These are phyloP conservation scores for Pisolithus tinctorius DNA, from an alignment of 768 basidiomycete species.

Conservation along the genomic window DNA sequence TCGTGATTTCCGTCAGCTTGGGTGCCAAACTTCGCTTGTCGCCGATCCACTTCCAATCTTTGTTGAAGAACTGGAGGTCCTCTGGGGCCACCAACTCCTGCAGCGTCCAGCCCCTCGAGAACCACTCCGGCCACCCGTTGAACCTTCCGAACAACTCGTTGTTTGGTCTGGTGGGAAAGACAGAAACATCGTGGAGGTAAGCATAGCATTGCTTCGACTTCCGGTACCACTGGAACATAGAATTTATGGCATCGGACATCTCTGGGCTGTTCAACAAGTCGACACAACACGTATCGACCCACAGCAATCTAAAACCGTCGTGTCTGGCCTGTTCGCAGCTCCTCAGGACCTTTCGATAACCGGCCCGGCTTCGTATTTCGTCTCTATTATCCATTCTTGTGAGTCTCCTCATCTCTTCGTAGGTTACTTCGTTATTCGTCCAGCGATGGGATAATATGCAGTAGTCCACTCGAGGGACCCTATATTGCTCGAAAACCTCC, in stretches of 20 bases:
- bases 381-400: not conserved
- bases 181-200: constrained; percentile 8
- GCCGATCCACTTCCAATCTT: constrained; percentile 5
- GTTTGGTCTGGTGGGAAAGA: not conserved
- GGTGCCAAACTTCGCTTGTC: constrained; percentile 1
- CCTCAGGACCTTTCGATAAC: constrained; percentile 1
- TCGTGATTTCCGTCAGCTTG: not conserved
- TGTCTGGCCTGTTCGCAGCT: constrained; percentile 1
- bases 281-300: constrained; percentile 16
- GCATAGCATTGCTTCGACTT: constrained; percentile 10
- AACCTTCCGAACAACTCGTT: not conserved
- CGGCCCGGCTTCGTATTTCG: not conserved
- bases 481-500: too few species aligned
- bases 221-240: constrained; percentile 17
- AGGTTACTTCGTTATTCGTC: not conserved
- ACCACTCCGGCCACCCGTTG: constrained; percentile 8
- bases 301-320: constrained; percentile 5
- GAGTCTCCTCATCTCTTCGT: not conserved
- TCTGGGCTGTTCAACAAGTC: constrained; percentile 17
- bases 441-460: constrained; percentile 2
- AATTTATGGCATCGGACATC: constrained; percentile 10
- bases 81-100: constrained; percentile 13
- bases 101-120: constrained; percentile 10
- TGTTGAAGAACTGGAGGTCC: constrained; percentile 9
- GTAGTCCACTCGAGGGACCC: not conserved